These are phyloP conservation scores for Chytriomyces confervae DNA, from an alignment of 192 early-diverging fungal genomes.

Conservation along the genomic window DNA sequence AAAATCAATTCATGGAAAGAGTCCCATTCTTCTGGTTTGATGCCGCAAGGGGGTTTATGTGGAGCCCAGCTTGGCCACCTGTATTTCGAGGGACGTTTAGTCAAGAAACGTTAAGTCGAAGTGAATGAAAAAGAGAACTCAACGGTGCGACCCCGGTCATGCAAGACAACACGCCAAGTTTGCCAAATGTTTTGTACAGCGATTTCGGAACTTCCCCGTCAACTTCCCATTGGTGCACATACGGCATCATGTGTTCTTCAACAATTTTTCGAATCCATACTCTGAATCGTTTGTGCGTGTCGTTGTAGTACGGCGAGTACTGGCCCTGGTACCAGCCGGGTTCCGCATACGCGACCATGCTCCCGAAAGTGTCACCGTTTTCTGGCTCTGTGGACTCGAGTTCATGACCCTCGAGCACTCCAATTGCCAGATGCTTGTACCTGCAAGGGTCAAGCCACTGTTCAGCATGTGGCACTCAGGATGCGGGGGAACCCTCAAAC, in stretches of 20 bases:
- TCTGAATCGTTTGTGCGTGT: conserved; percentile 61
- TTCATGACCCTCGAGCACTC: conserved; percentile 24
- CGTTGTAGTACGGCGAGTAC: conserved; percentile 41
- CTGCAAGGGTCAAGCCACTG: background rate
- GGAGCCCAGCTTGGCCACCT: conserved; percentile 46
- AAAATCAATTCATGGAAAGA: conserved; percentile 61
- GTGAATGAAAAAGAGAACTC: no score
- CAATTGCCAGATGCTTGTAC: conserved; percentile 26
- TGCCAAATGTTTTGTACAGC: conserved; percentile 33
- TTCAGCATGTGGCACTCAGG: background rate
- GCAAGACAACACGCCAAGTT: conserved; percentile 29
- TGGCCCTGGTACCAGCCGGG: conserved; percentile 66
- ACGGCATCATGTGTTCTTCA: conserved; percentile 74
- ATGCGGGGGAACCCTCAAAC: background rate
- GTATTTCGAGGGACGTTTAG: background rate
- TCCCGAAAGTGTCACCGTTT: conserved; percentile 50
- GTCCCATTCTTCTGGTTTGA: conserved; percentile 66
- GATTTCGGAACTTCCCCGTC: conserved; percentile 29
- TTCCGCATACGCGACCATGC: conserved; percentile 71
- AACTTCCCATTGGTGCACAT: conserved; percentile 61
- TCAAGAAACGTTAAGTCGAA: no score
- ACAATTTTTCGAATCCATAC: conserved; percentile 67
- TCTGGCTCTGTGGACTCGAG: conserved; percentile 10
- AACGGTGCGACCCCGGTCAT: conserved; percentile 50
- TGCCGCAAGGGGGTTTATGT: conserved; percentile 51